Evolutionary conservation across 1,284 basidiomycete genomes (phyloP).

Genomic region (Ustilago sp.): DNA sequence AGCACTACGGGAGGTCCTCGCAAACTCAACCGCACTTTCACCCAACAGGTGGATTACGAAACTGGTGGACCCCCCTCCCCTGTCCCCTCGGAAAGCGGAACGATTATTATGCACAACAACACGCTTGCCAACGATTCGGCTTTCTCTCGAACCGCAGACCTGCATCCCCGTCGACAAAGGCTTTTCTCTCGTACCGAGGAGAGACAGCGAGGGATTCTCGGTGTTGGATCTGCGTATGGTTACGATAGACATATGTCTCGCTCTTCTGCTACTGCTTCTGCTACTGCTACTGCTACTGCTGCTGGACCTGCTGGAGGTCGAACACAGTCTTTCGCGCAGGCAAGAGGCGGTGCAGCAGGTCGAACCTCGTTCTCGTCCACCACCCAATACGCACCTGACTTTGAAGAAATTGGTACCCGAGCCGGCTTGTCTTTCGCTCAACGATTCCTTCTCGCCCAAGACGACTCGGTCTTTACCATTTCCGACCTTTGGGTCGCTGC

Average conservation of each 20-base stretch:
- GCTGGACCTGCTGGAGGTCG: neutral
- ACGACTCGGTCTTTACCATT: constrained; percentile 87
- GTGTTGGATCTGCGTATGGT: constrained; percentile 59
- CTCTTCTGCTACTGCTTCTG: constrained; percentile 18
- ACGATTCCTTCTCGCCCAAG: constrained; percentile 76
- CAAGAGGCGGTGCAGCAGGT: constrained; percentile 25
- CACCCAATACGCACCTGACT: constrained; percentile 62
- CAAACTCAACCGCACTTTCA: constrained; percentile 57
- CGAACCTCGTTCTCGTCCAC: constrained; percentile 38
- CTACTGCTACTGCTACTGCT: neutral
- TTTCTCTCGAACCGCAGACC: constrained; percentile 44
- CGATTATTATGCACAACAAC: constrained; percentile 54
- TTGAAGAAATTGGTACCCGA: constrained; percentile 57
- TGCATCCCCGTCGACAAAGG: constrained; percentile 20
- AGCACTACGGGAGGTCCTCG: constrained; percentile 4
- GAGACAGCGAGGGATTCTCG: constrained; percentile 53
- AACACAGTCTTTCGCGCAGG: constrained; percentile 29
- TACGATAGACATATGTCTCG: constrained; percentile 47
- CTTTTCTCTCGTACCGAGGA: constrained; percentile 58
- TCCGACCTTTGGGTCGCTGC: constrained; percentile 93
- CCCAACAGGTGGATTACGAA: constrained; percentile 64
- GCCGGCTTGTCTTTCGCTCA: constrained; percentile 77
- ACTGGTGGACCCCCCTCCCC: constrained; percentile 65
- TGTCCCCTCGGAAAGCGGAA: constrained; percentile 40
- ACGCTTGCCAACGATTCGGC: constrained; percentile 43